These are phyloP conservation scores for Termitomyces bulborhizus DNA, from an alignment of 768 basidiomycete genomes.

Conservation along the genomic window DNA sequence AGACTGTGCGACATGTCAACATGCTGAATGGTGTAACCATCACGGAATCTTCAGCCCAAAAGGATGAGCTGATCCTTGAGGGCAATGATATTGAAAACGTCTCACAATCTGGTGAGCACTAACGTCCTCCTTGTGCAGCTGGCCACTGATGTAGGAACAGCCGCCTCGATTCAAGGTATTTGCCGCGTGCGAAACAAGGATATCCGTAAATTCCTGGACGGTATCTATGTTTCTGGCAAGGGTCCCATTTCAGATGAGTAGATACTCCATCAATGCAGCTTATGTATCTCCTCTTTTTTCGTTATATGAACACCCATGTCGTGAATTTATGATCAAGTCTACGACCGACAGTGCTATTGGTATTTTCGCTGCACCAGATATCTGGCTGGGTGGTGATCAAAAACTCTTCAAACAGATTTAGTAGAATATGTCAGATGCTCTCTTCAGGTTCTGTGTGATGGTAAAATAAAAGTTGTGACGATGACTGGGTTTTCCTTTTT, in stretches of 20 bases:
- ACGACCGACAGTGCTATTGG: too few relatives aligned
- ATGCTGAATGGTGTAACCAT: slow-evolving; percentile 90
- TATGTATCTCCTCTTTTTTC: slow-evolving; percentile 7
- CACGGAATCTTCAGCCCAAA: slow-evolving; percentile 83
- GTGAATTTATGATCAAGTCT: too few relatives aligned
- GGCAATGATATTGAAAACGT: slow-evolving; percentile 97
- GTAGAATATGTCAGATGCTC: too few relatives aligned
- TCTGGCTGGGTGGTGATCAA: too few relatives aligned
- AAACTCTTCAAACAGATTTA: too few relatives aligned
- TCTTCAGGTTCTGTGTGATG: too few relatives aligned
- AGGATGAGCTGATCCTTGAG: slow-evolving; percentile 91
- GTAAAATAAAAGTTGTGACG: too few relatives aligned
- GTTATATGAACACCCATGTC: not conserved
- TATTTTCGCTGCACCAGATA: too few relatives aligned
- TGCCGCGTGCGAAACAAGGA: slow-evolving; percentile 99
- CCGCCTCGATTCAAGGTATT: slow-evolving; percentile 94
- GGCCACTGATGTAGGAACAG: slow-evolving; percentile 26
- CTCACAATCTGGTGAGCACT: slow-evolving; percentile 79
- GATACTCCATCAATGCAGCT: slow-evolving; percentile 9
- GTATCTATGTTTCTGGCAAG: slow-evolving; percentile 87
- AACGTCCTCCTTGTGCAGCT: not conserved
- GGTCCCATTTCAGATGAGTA: slow-evolving; percentile 55
- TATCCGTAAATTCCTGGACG: slow-evolving; percentile 98
- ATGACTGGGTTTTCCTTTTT: too few relatives aligned
- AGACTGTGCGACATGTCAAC: slow-evolving; percentile 88